Percentiles rank a stretch among this genome's conserved stretches.
phyloP scores from a whole-genome alignment of 2,329 filamentous ascomycete species.

The Gaeumannomyces sp. region DNA sequence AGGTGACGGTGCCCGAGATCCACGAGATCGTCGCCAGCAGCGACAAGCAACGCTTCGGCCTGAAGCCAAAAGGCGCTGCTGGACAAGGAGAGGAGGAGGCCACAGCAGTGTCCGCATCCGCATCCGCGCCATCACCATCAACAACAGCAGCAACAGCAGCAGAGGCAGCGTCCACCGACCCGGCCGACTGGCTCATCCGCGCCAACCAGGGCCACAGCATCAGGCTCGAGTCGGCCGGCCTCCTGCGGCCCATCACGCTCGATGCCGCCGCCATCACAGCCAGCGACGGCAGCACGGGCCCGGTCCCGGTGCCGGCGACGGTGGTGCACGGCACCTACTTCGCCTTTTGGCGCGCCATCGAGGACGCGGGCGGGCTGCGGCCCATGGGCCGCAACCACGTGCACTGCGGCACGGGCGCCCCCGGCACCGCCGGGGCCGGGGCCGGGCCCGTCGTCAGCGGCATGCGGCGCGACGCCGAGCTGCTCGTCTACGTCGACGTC shows the following conservation, averaged over 20 bases:
- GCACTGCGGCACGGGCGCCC: constrained; percentile 76
- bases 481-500: constrained; percentile 74
- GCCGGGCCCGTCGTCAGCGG: constrained; percentile 59
- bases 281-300: neutral
- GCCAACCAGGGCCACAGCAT: constrained; percentile 95
- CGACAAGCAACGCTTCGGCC: constrained; percentile 85
- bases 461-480: constrained; percentile 71
- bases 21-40: constrained; percentile 62
- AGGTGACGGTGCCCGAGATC: constrained; percentile 72
- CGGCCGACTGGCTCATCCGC: constrained; percentile 75
- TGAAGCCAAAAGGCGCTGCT: constrained; percentile 50
- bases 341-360: constrained; percentile 68
- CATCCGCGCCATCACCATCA: constrained; percentile 9
- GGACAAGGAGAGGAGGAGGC: no score
- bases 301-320: constrained; percentile 44
- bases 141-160: constrained; percentile 11
- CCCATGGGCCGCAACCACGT: constrained; percentile 83
- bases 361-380: constrained; percentile 69
- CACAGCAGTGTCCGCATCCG: constrained; percentile 12
- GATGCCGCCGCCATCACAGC: constrained; percentile 36
- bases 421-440: constrained; percentile 30
- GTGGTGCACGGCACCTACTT: constrained; percentile 90
- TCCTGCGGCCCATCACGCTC: constrained; percentile 63
- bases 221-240: constrained; percentile 60
- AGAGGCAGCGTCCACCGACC: constrained; percentile 32